Evolutionary conservation across 1,284 basidiomycete genomes (phyloP), one percentile per base, ranked within the genome.

Genomic region (Tremellales sp.): DNA sequence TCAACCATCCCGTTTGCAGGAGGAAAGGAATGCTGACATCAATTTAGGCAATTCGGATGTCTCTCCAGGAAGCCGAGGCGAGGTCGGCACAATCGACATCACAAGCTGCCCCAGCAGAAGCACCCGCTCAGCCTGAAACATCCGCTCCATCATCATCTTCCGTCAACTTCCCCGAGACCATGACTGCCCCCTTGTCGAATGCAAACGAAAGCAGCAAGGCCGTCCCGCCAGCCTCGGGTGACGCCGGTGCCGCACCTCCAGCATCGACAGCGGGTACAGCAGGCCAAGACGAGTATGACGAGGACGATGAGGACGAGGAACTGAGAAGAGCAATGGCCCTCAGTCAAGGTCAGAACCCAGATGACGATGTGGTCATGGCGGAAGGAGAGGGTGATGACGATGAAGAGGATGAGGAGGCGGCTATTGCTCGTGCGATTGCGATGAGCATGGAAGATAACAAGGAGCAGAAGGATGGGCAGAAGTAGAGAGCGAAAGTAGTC

Each of bases 11-110:
- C 24, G 25, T 21, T 13, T 15, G 12, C 27, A 29, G 19, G 19
- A 12, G 3, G n/a, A 8, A 19, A 19, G n/a, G 29, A 31, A 4
- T 13, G 39, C 43, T 15, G 17, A 40, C 57, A n/a, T n/a, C n/a
- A 26, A 54, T 31, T 25, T 62, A 96, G 91, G 94, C 92, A 11
- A 80, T 98, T 39, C 87, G 94, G 35, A 90, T 98, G 85, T 97
- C 93, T 0, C 84, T 98, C 80, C 89, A 97, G 75, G 94, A 98
- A 75, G 94, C 93, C 54, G 85, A 88, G 68, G 91, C 91, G 27
- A 21, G 87, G 89, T 57, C 65, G 23, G 76, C 85, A 82, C n/a
- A 57, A n/a, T 44, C 58, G 21, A 24, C 50, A 22, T 19, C 41
- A 29, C 42, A 4, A 45, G n/a, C 40, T 37, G 40, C 60, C 49